Evolutionary conservation across 108 stramenopile species (phyloP).

Genomic region (Discostella stelligeroides): DNA sequence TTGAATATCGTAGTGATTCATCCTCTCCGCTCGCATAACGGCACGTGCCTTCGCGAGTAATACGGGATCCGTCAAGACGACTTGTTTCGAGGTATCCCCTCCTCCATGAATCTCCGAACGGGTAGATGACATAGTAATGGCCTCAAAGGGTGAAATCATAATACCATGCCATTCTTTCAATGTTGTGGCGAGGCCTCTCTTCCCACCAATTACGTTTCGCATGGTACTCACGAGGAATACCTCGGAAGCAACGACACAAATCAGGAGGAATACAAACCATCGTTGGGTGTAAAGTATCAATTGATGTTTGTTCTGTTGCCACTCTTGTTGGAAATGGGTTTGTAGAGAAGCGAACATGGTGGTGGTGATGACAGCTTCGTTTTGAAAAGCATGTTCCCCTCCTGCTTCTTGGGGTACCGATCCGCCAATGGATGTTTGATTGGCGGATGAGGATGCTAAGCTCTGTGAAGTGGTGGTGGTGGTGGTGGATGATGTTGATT

Average conservation of each 20-base stretch:
- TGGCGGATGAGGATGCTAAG: no score
- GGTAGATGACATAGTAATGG: no score
- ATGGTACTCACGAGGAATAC: background rate
- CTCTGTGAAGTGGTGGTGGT: no score
- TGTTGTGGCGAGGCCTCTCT: background rate
- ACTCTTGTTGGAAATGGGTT: background rate
- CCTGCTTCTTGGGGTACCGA: no score
- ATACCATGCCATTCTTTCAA: constrained; percentile 13
- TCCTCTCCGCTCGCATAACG: constrained; percentile 14
- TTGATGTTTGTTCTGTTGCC: background rate
- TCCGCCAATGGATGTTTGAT: no score
- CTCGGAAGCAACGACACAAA: background rate
- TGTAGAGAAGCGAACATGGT: no score
- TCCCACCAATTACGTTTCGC: background rate
- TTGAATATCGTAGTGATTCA: constrained; percentile 20
- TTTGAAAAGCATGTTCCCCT: no score
- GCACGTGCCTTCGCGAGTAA: constrained; percentile 17
- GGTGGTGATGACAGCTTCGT: no score
- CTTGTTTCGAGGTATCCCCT: background rate
- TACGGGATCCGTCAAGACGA: constrained; percentile 18
- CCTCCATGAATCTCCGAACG: background rate
- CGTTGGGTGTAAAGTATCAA: constrained; percentile 4
- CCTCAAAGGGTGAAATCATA: background rate
- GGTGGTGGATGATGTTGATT: background rate
- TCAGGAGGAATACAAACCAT: constrained; percentile 7